Base-by-base conservation (phyloP, 1,284 basidiomycete genomes). In the Schizophyllum commune region DNA sequence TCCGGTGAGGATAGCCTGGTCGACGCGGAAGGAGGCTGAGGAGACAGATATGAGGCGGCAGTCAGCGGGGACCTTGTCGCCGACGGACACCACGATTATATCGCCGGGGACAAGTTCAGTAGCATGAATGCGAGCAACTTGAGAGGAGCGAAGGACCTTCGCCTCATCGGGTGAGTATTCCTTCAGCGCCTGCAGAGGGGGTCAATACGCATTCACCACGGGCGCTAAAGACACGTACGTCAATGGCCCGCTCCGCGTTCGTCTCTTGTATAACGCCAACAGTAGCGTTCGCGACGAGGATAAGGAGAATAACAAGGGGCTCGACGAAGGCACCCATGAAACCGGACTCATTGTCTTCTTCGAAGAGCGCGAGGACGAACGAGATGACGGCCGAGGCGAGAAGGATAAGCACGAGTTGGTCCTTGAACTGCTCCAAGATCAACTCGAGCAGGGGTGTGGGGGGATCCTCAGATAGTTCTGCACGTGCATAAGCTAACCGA, bases 371-470 rank as follows among this genome's bases (percentile, higher is more conserved):
- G 33, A 98, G 81, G 11, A 94, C 78, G 71, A 97, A 95, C 1
- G 94, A 97, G 64, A 97, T 83, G 57, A 92, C 86, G 15, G 95
- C 95, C 5, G 94, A 96, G 2, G 84, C 93, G 54, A 98, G 88
- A 27, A 98, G 83, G 70, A 98, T 97, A 64, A 98, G 86, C 21
- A 96, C 95, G 22, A 98, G 86, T 75, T 96, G 93, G 76, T 98
- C 95, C 79, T 97, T 91, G 82, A 99, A 99, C 77, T 99, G 96
- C 68, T 96, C 95, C 20, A 99, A 82, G 64, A 99, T 92, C 64
- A 98, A 86, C 69, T 92, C 84, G 91, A 93, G 95, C 54, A 99
- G 74, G 4, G 96, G 94, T 3, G 94, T 97, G 0, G 92, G 79
- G 0, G 91, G 88, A 15, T 96, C 89, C 69, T 97, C 94, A 15